Evolutionary conservation across 768 basidiomycete species (phyloP).

Genomic region (Panellus pusillus): DNA sequence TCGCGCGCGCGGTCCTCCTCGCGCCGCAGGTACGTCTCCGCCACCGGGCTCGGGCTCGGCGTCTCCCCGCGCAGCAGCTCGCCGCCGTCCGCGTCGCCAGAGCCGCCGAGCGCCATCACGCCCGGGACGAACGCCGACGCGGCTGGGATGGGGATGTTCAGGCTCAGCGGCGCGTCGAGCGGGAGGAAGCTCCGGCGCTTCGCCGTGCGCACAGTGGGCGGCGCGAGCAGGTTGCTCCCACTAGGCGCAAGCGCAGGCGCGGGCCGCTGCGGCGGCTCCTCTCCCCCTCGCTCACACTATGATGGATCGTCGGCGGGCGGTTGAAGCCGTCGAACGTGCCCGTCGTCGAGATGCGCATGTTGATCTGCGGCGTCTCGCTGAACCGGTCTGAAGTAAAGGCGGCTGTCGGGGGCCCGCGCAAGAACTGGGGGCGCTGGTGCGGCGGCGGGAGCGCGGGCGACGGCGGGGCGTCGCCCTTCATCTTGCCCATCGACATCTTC

Average conservation of each 20-base stretch:
- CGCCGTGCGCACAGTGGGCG: slow-evolving; percentile 48
- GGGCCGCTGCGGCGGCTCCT: slow-evolving; percentile 27
- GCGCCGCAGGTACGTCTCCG: slow-evolving; percentile 47
- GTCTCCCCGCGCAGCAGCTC: slow-evolving; percentile 32
- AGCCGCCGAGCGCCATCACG: slow-evolving; percentile 45
- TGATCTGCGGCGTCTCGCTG: slow-evolving; percentile 58
- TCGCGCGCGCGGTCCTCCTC: slow-evolving; percentile 75
- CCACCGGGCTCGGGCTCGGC: slow-evolving; percentile 49
- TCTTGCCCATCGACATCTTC: slow-evolving; percentile 98
- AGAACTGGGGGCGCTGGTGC: slow-evolving; percentile 34
- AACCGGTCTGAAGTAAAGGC: slow-evolving; percentile 32
- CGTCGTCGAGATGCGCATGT: slow-evolving; percentile 71
- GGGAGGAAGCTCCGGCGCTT: slow-evolving; percentile 91
- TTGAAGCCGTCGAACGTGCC: slow-evolving; percentile 55
- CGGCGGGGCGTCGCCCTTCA: slow-evolving; percentile 64
- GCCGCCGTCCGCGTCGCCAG: slow-evolving; percentile 28
- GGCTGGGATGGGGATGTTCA: slow-evolving; percentile 64
- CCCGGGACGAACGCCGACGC: slow-evolving; percentile 60
- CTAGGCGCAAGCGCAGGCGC: slow-evolving; percentile 23
- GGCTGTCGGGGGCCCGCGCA: slow-evolving; percentile 26
- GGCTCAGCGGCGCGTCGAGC: slow-evolving; percentile 59
- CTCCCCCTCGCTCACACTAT: slow-evolving; percentile 17
- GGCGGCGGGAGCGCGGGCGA: slow-evolving; percentile 34
- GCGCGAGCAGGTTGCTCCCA: slow-evolving; percentile 38
- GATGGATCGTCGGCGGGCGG: slow-evolving; percentile 7